A percentile compares a stretch with the other conserved stretches of the same genome.
phyloP scores from a whole-genome alignment of 441 rosid species.

The Syzygium malaccense region DNA sequence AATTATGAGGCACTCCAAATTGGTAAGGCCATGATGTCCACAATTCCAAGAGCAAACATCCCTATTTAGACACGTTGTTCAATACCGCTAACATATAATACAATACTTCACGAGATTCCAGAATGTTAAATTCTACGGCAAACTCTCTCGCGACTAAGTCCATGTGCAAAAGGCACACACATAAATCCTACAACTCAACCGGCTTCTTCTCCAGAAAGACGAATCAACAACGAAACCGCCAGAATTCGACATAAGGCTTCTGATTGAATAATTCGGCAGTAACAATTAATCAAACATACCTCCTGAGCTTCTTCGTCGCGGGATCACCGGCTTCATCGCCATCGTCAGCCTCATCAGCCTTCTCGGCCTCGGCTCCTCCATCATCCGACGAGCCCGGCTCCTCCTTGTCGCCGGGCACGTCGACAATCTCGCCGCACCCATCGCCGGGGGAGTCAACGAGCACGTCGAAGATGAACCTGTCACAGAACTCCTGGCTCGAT shows the following conservation, averaged over 20 bases:
- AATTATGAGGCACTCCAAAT: background rate
- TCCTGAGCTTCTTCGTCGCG: conserved; percentile 49
- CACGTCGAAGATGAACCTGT: conserved; percentile 42
- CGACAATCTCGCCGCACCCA: conserved; percentile 16
- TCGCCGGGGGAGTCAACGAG: conserved; percentile 38
- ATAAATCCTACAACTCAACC: background rate
- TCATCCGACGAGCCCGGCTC: conserved; percentile 17
- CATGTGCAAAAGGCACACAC: background rate
- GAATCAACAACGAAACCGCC: background rate
- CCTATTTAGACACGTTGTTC: background rate
- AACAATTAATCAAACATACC: conserved; percentile 33
- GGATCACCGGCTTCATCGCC: conserved; percentile 28
- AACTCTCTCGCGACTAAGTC: background rate
- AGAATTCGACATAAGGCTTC: background rate
- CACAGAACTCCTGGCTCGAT: conserved; percentile 9
- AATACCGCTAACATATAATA: background rate
- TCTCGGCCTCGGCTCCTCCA: conserved; percentile 12
- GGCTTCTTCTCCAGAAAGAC: background rate
- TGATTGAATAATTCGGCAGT: background rate
- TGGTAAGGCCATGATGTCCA: background rate
- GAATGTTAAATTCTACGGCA: background rate
- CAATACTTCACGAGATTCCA: background rate
- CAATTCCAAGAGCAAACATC: background rate
- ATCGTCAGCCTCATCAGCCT: background rate
- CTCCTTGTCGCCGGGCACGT: conserved; percentile 13